Evolutionary conservation across 2,329 filamentous ascomycete species (phyloP), one percentile per base, ranked within the genome.

Genomic region (Arthroderma sp.): DNA sequence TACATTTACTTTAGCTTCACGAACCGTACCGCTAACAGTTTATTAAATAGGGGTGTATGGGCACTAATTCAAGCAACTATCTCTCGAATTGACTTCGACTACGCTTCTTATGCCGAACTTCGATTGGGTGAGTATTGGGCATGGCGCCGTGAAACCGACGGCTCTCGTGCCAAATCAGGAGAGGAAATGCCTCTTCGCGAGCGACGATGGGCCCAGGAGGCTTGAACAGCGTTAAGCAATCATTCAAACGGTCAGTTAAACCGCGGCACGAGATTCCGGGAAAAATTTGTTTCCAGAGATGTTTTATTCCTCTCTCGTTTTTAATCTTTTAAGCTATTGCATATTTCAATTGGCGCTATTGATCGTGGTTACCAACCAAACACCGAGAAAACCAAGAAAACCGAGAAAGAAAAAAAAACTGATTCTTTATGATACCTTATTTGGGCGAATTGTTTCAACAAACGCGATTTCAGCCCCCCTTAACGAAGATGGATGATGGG

Each of bases 81-180:
- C 52, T 94, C 85, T 7, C 78, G 89, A 52, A 98, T 98, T 56
- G 85, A 95, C 60, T 98, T 98, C 59, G 88, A 98, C 65, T 98
- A 98, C 61, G 85, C 86, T 37, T 78, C 75, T 6, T 98, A 96
- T 61, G 89, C 91, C 7, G 85, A 95, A 62, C 66, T 82, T 10
- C 74, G 91, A 45, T 70, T 98, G 4, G 81, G 83, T 42, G 91
- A 96, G 67, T 96, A 95, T 66, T 94, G 82, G 75, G 86, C 82
- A 3, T 95, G 86, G 86, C 85, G 88, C 59, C 79, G 74, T 38
- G 84, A 89, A 61, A 64, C 69, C 22, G 75, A 81, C 46, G 83
- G 82, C 5, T 76, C 71, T 49, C 73, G 84, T 39, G 61, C 63
- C 40, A 55, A 61, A 38, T 60, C 68, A 32, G 71, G 70, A 1